Evolutionary conservation across 140 eudicot species (phyloP), one percentile per base, ranked within the genome.

Genomic region (Stevia rebaudiana): DNA sequence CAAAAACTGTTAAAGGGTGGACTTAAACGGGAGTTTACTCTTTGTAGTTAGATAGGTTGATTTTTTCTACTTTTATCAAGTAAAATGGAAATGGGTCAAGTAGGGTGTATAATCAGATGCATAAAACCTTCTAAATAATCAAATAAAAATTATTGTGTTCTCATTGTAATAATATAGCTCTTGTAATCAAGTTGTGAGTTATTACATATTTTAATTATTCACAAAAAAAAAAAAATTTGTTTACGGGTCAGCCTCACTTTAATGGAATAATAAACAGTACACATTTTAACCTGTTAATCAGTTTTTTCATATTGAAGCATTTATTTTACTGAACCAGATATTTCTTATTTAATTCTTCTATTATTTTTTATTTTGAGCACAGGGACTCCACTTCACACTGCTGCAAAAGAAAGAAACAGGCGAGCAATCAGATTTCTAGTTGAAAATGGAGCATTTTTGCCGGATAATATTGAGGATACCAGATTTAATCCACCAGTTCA

Each of bases 361-460:
- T n/a, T n/a, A 11, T 49, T 6, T 68, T 58, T 30, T 22, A 7
- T 8, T 54, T 63, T 41, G 68, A 44, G 42, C 68, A 11, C 70
- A 91, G 98, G 98, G 99, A 88, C 99, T 30, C 99, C 99, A 11
- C 99, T 94, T 63, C 99, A 94, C 69, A 78, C 75, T 59, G 99
- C 99, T 63, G 97, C 99, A 58, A 94, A 88, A 79, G 95, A 88
- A 77, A 81, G 86, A 66, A 83, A 94, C 75, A 85, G 72, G 75
- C 70, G 79, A 62, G 97, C 95, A 3, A 82, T 94, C 15, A 83
- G 71, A 67, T 94, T 83, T 65, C 71, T 94, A 42, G 76, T 94
- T 4, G 86, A 86, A 70, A 94, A 94, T 28, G 99, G 97, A 6
- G 99, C 99, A 9, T 94, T 94, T 52, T 68, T 94, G 86, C 97